Percentiles rank a stretch among this genome's conserved stretches.
Conservation (phyloP, 116 monocot species). For the Posidonia oceanica region DNA sequence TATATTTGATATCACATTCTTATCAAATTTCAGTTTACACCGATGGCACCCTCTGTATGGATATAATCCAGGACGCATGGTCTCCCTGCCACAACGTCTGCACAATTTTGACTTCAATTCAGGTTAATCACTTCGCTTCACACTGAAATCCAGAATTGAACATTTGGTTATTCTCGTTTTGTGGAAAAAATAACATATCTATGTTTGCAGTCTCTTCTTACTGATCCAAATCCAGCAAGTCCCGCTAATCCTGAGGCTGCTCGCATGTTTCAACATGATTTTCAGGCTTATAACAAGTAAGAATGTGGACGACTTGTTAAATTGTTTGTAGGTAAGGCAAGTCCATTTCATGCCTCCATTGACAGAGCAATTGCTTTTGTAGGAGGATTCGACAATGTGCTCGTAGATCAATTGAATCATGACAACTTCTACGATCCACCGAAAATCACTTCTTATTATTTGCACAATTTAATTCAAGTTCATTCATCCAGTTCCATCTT, state of each 20-base stretch:
- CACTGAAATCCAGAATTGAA: no score
- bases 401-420: conserved; percentile 32
- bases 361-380: conserved; percentile 7
- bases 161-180: not conserved
- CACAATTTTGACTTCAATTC: conserved; percentile 51
- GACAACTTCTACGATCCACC: not conserved
- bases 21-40: conserved; percentile 23
- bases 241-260: conserved; percentile 65
- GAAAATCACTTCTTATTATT: not conserved
- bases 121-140: conserved; percentile 16
- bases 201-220: conserved; percentile 47
- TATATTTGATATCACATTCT: no score
- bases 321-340: not conserved
- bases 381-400: conserved; percentile 50
- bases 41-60: conserved; percentile 57
- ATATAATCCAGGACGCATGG: conserved; percentile 59
- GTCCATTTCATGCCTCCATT: not conserved
- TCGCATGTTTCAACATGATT: conserved; percentile 40
- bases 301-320: not conserved
- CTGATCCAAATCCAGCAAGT: conserved; percentile 50
- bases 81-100: conserved; percentile 57
- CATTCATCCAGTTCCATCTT: not conserved
- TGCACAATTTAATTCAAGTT: not conserved
- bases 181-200: not conserved
- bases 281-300: conserved; percentile 44